These are phyloP conservation scores for Lentithecium fluviatile DNA, from an alignment of 495 filamentous ascomycete species.

Conservation along the genomic window DNA sequence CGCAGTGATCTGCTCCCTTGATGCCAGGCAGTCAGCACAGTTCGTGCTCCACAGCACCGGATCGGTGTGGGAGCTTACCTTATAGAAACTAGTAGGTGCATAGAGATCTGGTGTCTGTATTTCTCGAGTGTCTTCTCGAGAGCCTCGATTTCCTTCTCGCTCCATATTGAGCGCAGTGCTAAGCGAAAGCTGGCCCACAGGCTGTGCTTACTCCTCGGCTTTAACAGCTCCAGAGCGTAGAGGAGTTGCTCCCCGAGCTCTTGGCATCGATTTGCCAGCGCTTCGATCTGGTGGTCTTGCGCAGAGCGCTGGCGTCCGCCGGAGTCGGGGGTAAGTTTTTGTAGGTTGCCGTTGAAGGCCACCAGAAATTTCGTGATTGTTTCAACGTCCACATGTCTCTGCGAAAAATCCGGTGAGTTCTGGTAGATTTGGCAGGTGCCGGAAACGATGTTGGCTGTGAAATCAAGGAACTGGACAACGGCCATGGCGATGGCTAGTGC, in stretches of 20 bases:
- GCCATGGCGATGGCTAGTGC: neutral
- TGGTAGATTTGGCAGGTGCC: neutral
- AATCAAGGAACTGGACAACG: conserved; percentile 14
- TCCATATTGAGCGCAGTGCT: conserved; percentile 5
- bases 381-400: neutral
- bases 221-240: neutral
- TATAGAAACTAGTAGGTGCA: neutral
- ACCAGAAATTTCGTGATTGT: no score
- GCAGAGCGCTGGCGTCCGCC: no score
- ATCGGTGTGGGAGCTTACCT: neutral
- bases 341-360: no score
- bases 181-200: conserved; percentile 4
- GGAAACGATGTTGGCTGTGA: neutral
- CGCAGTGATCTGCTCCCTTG: no score
- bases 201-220: neutral
- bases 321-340: no score
- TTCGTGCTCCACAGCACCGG: no score
- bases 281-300: neutral
- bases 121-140: neutral
- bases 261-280: neutral
- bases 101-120: neutral
- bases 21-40: no score
- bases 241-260: neutral
- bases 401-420: conserved; percentile 5
- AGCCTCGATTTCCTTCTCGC: neutral